A percentile compares a stretch with the other conserved stretches of the same genome.
These are phyloP conservation scores for Olyra latifolia DNA, from an alignment of 176 grass and related monocot genomes.

Conservation along the genomic window DNA sequence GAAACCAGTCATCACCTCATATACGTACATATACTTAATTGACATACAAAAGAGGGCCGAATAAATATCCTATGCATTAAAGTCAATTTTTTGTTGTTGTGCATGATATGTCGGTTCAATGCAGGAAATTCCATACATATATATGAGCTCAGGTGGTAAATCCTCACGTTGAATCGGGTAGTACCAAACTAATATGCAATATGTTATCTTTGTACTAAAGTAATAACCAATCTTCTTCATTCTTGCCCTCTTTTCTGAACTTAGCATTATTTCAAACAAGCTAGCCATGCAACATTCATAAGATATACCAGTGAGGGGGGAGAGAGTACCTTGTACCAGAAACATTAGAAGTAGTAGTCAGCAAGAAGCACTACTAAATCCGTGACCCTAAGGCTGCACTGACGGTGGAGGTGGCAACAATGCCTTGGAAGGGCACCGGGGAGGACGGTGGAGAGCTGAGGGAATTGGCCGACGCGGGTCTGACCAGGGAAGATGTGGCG, in stretches of 20 bases:
- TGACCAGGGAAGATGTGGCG: no score
- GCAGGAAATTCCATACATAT: conserved; percentile 1
- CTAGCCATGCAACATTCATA: not conserved
- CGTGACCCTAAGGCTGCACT: no score
- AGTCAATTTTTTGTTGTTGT: conserved; percentile 14
- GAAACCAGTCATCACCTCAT: conserved; percentile 17
- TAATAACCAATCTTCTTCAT: conserved; percentile 19
- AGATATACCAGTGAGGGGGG: not conserved
- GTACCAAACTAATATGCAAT: conserved; percentile 6
- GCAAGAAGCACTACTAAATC: no score
- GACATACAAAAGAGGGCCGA: not conserved
- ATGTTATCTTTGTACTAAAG: conserved; percentile 3
- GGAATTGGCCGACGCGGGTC: no score
- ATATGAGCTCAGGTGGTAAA: conserved; percentile 8
- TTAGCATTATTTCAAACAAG: no score
- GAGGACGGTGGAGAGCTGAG: no score
- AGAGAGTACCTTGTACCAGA: conserved; percentile 50
- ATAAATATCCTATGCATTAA: conserved; percentile 19
- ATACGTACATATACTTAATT: conserved; percentile 10
- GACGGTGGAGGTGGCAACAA: no score
- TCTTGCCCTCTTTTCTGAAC: not conserved
- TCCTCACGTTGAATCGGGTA: not conserved
- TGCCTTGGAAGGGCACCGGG: no score
- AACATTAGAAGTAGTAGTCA: conserved; percentile 91
- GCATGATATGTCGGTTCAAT: not conserved